Percentiles rank a stretch among this genome's conserved stretches.
Conservation (phyloP, 1,139 yeast genomes). For the Candida anutae region DNA sequence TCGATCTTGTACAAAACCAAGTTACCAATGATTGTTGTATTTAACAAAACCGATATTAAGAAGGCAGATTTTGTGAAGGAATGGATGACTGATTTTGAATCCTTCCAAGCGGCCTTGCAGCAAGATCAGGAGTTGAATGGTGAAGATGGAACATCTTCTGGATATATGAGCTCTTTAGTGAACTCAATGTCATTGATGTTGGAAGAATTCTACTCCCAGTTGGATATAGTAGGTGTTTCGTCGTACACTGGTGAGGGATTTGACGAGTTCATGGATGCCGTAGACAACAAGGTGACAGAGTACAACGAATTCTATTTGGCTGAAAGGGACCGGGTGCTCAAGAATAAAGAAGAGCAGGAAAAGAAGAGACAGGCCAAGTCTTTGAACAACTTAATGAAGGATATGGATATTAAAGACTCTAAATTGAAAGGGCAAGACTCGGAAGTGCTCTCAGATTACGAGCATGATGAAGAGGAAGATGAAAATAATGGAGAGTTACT, state of each 20-base stretch:
- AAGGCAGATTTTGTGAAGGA: conserved; percentile 83
- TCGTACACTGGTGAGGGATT: conserved; percentile 92
- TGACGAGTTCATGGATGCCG: conserved; percentile 78
- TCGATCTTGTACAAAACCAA: conserved; percentile 93
- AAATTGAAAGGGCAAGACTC: conserved; percentile 31
- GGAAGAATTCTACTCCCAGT: conserved; percentile 90
- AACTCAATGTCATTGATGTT: conserved; percentile 94
- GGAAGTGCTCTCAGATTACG: conserved; percentile 67
- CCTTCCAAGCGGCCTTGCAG: conserved; percentile 72
- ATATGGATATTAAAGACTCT: conserved; percentile 56
- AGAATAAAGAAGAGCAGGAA: conserved; percentile 72
- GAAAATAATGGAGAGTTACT: conserved; percentile 59
- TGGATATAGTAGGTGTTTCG: conserved; percentile 88
- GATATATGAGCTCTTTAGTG: conserved; percentile 90
- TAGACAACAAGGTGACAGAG: conserved; percentile 83
- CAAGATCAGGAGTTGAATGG: conserved; percentile 56
- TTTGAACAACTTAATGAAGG: conserved; percentile 69
- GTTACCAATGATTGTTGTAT: conserved; percentile 93
- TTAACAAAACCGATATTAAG: conserved; percentile 88
- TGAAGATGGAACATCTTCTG: conserved; percentile 68
- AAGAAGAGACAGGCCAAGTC: conserved; percentile 65
- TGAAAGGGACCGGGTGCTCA: conserved; percentile 76
- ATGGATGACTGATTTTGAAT: conserved; percentile 97
- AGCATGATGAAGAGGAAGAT: conserved; percentile 28
- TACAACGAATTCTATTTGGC: conserved; percentile 75